Evolutionary conservation across 1,139 yeast species (phyloP).

Genomic region (Eremothecium gossypii): DNA sequence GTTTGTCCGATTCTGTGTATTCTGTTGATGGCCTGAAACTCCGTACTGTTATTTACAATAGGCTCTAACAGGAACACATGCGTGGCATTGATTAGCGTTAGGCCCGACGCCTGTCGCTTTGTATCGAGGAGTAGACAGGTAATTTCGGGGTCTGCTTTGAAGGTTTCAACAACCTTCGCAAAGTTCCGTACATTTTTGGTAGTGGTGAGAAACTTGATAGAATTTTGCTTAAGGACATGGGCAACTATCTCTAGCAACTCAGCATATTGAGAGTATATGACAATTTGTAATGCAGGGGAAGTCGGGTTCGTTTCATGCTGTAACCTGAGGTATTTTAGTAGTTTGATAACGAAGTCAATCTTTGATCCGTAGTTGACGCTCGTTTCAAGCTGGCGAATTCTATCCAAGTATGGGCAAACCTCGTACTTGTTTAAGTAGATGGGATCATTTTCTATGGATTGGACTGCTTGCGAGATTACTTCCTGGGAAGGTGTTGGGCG

Average conservation of each 20-base stretch:
- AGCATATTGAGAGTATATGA: slow-evolving; percentile 82
- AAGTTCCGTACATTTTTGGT: slow-evolving; percentile 12
- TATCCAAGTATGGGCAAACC: slow-evolving; percentile 16
- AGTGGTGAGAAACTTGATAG: slow-evolving; percentile 31
- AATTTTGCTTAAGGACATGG: slow-evolving; percentile 54
- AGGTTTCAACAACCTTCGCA: slow-evolving; percentile 30
- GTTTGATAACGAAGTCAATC: slow-evolving; percentile 72
- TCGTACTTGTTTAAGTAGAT: slow-evolving; percentile 14
- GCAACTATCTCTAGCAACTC: slow-evolving; percentile 60
- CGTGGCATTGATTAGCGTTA: slow-evolving; percentile 82
- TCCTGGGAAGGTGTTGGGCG: not conserved
- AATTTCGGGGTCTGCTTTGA: slow-evolving; percentile 54
- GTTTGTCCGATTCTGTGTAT: slow-evolving; percentile 89
- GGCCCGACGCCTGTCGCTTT: slow-evolving; percentile 78
- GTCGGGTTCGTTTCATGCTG: slow-evolving; percentile 43
- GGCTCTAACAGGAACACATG: slow-evolving; percentile 91
- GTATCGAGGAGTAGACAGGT: slow-evolving; percentile 83
- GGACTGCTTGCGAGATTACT: not conserved
- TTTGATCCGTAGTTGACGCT: slow-evolving; percentile 66
- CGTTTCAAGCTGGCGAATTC: slow-evolving; percentile 41
- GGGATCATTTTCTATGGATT: slow-evolving; percentile 9
- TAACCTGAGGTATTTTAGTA: slow-evolving; percentile 51
- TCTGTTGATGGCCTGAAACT: slow-evolving; percentile 83
- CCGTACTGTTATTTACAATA: slow-evolving; percentile 76
- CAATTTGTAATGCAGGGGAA: slow-evolving; percentile 43